phyloP scores from a whole-genome alignment of 2,329 filamentous ascomycete genomes.

The Camptophora hylomeconis region DNA sequence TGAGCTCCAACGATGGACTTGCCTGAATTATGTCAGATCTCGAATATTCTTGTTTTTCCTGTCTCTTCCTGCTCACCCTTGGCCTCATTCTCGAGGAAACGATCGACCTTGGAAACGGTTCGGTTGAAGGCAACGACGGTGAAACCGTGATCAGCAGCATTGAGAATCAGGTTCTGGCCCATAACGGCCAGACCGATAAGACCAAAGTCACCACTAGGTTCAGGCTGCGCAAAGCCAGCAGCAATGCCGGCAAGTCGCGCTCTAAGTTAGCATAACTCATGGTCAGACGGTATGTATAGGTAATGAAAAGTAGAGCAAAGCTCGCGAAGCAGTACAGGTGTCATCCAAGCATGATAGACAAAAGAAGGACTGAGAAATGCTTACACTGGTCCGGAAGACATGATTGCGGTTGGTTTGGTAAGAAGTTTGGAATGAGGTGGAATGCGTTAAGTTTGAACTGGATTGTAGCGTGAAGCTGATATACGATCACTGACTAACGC shows the following conservation, averaged over 20 bases:
- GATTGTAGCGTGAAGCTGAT: constrained; percentile 2
- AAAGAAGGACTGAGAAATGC: constrained; percentile 4
- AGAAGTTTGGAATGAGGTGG: constrained; percentile 2
- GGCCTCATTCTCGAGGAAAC: constrained; percentile 80
- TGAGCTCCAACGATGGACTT: constrained; percentile 92
- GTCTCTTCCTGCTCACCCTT: constrained; percentile 44
- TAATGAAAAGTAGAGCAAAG: neutral
- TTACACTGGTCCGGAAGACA: constrained; percentile 19
- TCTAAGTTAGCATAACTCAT: constrained; percentile 41
- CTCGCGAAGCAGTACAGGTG: neutral
- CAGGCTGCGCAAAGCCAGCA: constrained; percentile 48
- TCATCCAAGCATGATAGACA: neutral
- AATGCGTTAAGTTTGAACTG: constrained; percentile 1
- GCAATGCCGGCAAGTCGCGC: constrained; percentile 63
- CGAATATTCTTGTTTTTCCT: neutral
- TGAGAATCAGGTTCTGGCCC: constrained; percentile 78
- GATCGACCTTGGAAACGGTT: constrained; percentile 95
- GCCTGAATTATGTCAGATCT: constrained; percentile 40
- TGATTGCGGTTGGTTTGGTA: constrained; percentile 10
- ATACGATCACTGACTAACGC: constrained; percentile 17
- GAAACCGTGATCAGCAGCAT: constrained; percentile 84
- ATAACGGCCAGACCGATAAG: constrained; percentile 89
- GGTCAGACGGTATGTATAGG: constrained; percentile 14
- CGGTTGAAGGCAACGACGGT: constrained; percentile 98
- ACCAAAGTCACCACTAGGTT: constrained; percentile 68